Percentiles rank a stretch among this genome's conserved stretches.
Evolutionary conservation across 1,284 basidiomycete species (phyloP).

Genomic region (Sutorius eximius): DNA sequence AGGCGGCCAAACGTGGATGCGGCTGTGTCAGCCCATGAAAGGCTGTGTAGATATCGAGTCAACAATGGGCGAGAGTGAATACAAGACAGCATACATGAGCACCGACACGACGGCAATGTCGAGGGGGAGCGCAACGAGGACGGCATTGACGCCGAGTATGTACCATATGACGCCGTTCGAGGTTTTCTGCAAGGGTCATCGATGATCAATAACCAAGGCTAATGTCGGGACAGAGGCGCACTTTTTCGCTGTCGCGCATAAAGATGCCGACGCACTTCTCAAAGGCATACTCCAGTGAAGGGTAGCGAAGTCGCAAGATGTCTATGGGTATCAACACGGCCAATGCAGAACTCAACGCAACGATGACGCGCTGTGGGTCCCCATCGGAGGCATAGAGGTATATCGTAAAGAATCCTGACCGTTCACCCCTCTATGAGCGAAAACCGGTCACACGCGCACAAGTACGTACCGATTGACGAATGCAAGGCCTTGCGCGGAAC

Average conservation of each 20-base stretch:
- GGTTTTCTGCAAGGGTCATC: constrained; percentile 44
- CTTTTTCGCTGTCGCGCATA: constrained; percentile 93
- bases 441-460: constrained; percentile 7
- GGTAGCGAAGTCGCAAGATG: constrained; percentile 71
- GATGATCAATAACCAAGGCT: background rate
- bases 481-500: constrained; percentile 91
- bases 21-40: constrained; percentile 96
- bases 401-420: constrained; percentile 79
- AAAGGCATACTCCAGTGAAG: constrained; percentile 73
- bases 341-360: constrained; percentile 66
- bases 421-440: constrained; percentile 1
- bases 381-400: constrained; percentile 69
- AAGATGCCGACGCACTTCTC: constrained; percentile 82
- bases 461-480: constrained; percentile 79
- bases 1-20: constrained; percentile 92
- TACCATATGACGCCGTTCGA: constrained; percentile 96
- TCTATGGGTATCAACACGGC: constrained; percentile 76
- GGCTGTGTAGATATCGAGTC: constrained; percentile 44
- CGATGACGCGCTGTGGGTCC: constrained; percentile 58
- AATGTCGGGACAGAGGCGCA: constrained; percentile 34
- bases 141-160: constrained; percentile 86
- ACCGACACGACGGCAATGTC: constrained; percentile 89
- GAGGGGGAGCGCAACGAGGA: constrained; percentile 77
- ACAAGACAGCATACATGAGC: constrained; percentile 64
- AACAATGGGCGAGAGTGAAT: background rate